A percentile compares a stretch with the other conserved stretches of the same genome.
These are phyloP conservation scores for Sordariomycetes sp. DNA, from an alignment of 2,329 filamentous ascomycete species.

Conservation along the genomic window DNA sequence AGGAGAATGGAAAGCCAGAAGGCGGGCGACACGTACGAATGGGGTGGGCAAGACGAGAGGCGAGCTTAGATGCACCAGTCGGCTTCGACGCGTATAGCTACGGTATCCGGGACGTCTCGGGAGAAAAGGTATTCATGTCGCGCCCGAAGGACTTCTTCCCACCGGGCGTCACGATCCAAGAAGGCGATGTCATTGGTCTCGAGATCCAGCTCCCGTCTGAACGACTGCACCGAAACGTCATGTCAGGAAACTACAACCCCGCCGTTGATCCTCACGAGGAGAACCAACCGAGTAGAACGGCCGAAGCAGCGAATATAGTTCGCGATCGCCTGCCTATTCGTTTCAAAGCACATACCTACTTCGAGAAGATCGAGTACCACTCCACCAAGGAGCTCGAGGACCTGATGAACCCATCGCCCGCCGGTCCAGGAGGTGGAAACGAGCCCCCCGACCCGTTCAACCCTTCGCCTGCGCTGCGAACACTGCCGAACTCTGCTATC, in stretches of 20 bases:
- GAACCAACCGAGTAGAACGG: conserved; percentile 34
- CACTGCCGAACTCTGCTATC: conserved; percentile 77
- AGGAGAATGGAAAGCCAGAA: conserved; percentile 32
- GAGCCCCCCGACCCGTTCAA: conserved; percentile 65
- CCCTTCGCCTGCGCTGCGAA: conserved; percentile 64
- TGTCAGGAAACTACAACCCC: conserved; percentile 80
- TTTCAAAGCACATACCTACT: conserved; percentile 89
- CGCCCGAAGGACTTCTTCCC: conserved; percentile 85
- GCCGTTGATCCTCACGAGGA: conserved; percentile 63
- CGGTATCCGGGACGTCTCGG: conserved; percentile 78
- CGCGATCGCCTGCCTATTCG: conserved; percentile 92
- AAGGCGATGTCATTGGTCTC: conserved; percentile 89
- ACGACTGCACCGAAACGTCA: conserved; percentile 76
- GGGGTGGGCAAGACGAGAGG: conserved; percentile 77
- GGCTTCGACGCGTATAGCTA: conserved; percentile 92
- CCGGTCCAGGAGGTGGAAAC: conserved; percentile 31
- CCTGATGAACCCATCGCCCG: conserved; percentile 60
- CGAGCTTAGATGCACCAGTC: conserved; percentile 72
- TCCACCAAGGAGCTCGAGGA: conserved; percentile 83
- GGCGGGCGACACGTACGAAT: conserved; percentile 64
- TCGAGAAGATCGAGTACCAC: conserved; percentile 87
- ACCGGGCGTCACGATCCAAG: conserved; percentile 66
- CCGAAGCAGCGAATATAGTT: conserved; percentile 70
- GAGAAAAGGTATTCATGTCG: conserved; percentile 89
- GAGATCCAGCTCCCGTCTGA: conserved; percentile 88